Base-by-base conservation (phyloP, 306 rosid genomes). In the Citrullus colocynthis region DNA sequence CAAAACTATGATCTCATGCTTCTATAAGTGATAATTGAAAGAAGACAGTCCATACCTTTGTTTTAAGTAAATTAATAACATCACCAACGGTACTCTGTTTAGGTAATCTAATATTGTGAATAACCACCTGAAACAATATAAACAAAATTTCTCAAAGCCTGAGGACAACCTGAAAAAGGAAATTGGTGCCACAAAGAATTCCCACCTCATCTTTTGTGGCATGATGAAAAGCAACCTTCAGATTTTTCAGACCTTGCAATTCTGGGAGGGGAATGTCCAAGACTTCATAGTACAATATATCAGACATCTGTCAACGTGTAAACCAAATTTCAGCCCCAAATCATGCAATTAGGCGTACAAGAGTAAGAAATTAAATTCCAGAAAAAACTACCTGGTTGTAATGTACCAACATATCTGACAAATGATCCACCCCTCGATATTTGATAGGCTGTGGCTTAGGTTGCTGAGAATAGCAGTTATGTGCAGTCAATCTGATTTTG, bases 201-300 rank as follows among this genome's bases (percentile, higher is more conserved):
- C 89, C 6, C 77, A 93, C 98, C 86, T 93, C 98, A 84, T 89
- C 98, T 83, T 89, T 93, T 60, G 87, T 85, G 48, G 96, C 86
- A 71, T 87, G 91, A 85, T 90, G 94, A 83, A 88, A 87, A 77
- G 96, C 93, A 85, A 93, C 90, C 85, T 89, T 93, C 74, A 93
- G 89, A 66, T 88, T 87, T 77, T 93, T 93, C 32, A 89, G 82
- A 79, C 98, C 86, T 82, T 93, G 91, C 74, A 90, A 79, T 83
- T 93, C 96, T 36, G 96, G 97, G 17, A 90, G 93, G 78, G 98
- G 96, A 67, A 93, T 90, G 80, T 91, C 97, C 88, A 91, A 77
- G 24, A 89, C 88, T 82, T 91, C 97, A 74, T 88, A 91, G 76
- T 91, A 91, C 34, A 91, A 67, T 72, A 91, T 89, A 85, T 91